Percentiles rank a stretch among this genome's conserved stretches.
Conservation (phyloP, 2,329 filamentous ascomycete species). For the Trichophyton simii region DNA sequence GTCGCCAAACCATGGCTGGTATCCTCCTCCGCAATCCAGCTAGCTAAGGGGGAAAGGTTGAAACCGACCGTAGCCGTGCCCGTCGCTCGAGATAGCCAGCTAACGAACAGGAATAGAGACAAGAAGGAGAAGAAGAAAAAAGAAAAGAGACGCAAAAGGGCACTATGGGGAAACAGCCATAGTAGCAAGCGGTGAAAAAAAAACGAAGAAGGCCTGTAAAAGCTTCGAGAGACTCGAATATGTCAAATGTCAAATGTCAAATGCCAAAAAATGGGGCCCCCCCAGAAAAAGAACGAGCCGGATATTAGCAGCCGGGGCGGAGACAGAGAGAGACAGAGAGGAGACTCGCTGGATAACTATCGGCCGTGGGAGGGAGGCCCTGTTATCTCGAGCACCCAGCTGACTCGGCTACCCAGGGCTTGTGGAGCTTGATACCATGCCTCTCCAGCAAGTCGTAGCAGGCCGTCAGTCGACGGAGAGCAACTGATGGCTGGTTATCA, state of each 20-base stretch:
- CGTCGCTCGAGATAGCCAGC: background rate
- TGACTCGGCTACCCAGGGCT: constrained; percentile 3
- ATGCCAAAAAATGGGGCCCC: too few species aligned
- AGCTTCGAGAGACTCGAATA: background rate
- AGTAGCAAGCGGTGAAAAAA: background rate
- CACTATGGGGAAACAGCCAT: too few species aligned
- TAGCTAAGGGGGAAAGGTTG: background rate
- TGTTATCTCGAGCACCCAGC: background rate
- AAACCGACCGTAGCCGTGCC: background rate
- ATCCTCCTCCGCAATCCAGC: too few species aligned
- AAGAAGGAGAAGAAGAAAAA: too few species aligned
- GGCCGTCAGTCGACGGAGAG: too few species aligned
- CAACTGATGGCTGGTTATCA: too few species aligned
- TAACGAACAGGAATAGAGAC: background rate
- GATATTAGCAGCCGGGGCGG: background rate
- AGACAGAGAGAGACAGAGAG: background rate
- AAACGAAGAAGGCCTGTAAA: background rate
- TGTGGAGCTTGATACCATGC: constrained; percentile 1
- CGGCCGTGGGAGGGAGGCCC: background rate
- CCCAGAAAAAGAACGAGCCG: background rate
- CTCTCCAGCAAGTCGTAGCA: background rate
- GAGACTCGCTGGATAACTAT: background rate
- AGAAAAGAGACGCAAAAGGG: background rate
- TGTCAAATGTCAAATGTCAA: background rate
- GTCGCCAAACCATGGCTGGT: background rate